Conservation (phyloP, 2,329 filamentous ascomycete genomes). For the Didymella lethalis region DNA sequence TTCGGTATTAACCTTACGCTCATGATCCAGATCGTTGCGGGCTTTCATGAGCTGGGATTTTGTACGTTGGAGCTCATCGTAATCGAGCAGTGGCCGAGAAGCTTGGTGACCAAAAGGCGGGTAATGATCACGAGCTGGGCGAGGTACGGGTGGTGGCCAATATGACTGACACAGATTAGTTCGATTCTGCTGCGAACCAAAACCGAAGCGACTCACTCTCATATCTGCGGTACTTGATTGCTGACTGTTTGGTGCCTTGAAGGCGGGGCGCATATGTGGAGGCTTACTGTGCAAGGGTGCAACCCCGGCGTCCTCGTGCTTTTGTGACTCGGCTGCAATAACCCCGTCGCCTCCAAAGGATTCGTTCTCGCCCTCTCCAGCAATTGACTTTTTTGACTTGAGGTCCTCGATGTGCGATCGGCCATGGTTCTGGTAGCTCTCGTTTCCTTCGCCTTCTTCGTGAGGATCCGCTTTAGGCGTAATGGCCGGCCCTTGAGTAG, state of each 20-base stretch:
- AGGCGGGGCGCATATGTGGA: slow-evolving; percentile 21
- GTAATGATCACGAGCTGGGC: slow-evolving; percentile 10
- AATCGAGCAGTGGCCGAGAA: slow-evolving; percentile 4
- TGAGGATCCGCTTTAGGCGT: too few species aligned
- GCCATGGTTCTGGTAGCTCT: too few species aligned
- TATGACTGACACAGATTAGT: slow-evolving; percentile 1
- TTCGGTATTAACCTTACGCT: slow-evolving; percentile 24
- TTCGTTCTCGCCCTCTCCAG: background rate
- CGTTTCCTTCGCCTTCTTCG: background rate
- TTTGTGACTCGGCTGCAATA: background rate
- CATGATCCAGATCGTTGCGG: slow-evolving; percentile 24
- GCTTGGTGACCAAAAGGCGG: background rate
- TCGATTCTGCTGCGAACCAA: background rate
- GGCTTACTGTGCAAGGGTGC: slow-evolving; percentile 13
- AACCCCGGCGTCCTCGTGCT: background rate
- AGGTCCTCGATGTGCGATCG: background rate
- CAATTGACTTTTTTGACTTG: background rate
- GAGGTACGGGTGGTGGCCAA: slow-evolving; percentile 6
- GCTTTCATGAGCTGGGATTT: slow-evolving; percentile 25
- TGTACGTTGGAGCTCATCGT: slow-evolving; percentile 22
- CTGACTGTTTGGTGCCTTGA: slow-evolving; percentile 1
- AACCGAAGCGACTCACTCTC: slow-evolving; percentile 3
- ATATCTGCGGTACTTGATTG: background rate
- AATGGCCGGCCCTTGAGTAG: background rate
- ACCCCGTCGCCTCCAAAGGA: background rate